Evolutionary conservation across 2,329 filamentous ascomycete genomes (phyloP), one percentile per base, ranked within the genome.

Genomic region (Zarea fungicola): DNA sequence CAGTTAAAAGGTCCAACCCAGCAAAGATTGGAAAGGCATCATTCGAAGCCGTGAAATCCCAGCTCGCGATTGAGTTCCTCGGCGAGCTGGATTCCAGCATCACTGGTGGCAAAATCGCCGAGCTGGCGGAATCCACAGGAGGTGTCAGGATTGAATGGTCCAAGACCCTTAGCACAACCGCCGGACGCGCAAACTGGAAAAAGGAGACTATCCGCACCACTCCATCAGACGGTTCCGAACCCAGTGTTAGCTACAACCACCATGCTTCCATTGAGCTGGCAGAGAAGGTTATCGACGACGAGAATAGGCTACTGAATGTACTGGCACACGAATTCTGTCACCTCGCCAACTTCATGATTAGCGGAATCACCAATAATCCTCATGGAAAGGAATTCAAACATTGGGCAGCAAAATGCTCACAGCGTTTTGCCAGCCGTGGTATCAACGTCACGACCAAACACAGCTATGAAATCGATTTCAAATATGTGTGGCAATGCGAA

Each of bases 311-410:
- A 1, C 76, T 93, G 54, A 96, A 96, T 65, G 90, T 93, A 0
- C 70, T 97, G n/a, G 89, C 92, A 0, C 93, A 99, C 64, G 93
- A 99, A 60, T 97, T 93, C 71, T 97, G 93, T 65, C 93, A 99
- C 62, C 72, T 97, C 1, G 85, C 89, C 36, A 95, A 90, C 59
- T 96, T 92, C 65, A 95, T 97, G 82, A 73, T 97, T 54, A 84
- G 78, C 42, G 81, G 84, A 29, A 72, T 91, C 29, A 84, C 80
- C 36, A 83, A 82, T 49, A 84, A 87, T 53, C 89, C 90, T 0
- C 91, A 96, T 62, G 91, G 91, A 19, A 76, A 79, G 11, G 85
- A 88, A 58, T 96, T 96, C 76, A 91, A 95, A 65, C 62, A 67
- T 1, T 96, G 89, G 83, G 84, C 74, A 4, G 59, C 64, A 43